Conservation (phyloP, 768 basidiomycete species). For the Leucosporidium creatinivorum region DNA sequence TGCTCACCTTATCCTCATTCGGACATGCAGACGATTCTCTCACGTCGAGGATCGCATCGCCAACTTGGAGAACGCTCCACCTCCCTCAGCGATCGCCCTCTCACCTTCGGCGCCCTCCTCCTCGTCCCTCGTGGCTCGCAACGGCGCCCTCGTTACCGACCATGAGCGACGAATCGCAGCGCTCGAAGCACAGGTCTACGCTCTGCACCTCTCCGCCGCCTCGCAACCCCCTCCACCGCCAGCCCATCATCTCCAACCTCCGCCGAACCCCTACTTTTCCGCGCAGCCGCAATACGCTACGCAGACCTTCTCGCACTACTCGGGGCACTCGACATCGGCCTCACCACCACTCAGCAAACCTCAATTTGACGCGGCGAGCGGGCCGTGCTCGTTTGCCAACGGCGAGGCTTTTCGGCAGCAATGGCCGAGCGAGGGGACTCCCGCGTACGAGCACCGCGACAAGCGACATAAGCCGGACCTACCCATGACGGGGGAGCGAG, state of each 20-base stretch:
- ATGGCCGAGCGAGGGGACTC: not conserved
- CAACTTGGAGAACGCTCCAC: slow-evolving; percentile 5
- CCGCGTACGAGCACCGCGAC: not conserved
- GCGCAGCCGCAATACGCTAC: not conserved
- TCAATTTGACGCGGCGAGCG: not conserved
- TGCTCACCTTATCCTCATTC: not conserved
- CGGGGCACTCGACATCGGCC: not conserved
- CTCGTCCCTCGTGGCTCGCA: not conserved
- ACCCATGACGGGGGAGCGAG: no score
- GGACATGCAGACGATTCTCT: slow-evolving; percentile 5
- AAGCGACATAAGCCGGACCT: no score
- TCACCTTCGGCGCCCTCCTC: not conserved
- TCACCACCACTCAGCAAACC: not conserved
- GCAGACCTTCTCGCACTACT: no score
- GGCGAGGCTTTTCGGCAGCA: not conserved
- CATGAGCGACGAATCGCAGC: slow-evolving; percentile 27
- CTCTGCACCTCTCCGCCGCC: slow-evolving; percentile 10
- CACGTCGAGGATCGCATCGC: slow-evolving; percentile 16
- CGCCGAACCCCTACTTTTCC: not conserved
- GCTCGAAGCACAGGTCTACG: slow-evolving; percentile 27
- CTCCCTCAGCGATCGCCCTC: not conserved
- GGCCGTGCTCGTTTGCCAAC: not conserved
- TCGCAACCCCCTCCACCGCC: not conserved
- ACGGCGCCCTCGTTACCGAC: not conserved
- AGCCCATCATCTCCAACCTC: not conserved